Evolutionary conservation across 495 filamentous ascomycete species (phyloP).

Genomic region (Xylaria acuta): DNA sequence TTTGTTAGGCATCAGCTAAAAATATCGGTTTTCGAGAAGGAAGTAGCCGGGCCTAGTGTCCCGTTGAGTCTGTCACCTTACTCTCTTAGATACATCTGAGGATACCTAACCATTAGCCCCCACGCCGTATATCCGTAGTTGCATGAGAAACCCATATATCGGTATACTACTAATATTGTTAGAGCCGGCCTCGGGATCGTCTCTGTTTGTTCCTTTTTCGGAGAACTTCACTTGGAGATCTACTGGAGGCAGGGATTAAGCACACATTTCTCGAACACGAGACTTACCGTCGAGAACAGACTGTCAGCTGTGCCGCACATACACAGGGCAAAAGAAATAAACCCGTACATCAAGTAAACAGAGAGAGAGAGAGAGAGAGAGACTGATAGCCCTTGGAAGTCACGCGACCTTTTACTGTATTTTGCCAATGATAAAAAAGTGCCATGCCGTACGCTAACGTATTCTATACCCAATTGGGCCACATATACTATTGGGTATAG

Average conservation of each 20-base stretch:
- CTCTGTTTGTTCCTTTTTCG: too few species aligned
- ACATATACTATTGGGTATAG: too few species aligned
- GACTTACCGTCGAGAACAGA: neutral
- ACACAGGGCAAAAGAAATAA: neutral
- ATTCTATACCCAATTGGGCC: too few species aligned
- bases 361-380: too few species aligned
- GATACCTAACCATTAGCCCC: neutral
- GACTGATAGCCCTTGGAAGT: neutral
- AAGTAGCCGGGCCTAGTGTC: neutral
- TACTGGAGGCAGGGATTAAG: neutral
- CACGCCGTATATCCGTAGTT: neutral
- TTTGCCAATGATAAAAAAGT: neutral
- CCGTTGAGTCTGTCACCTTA: neutral
- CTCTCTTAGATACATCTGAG: too few species aligned
- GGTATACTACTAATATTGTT: neutral
- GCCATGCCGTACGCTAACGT: neutral
- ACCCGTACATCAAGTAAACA: neutral
- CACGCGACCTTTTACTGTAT: conserved; percentile 13
- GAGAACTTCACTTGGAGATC: neutral
- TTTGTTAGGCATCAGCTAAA: neutral
- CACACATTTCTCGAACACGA: neutral
- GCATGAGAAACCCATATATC: neutral
- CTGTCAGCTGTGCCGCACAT: neutral
- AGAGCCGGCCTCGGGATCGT: neutral
- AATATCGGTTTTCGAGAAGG: neutral